Base-by-base conservation (phyloP, 2,329 filamentous ascomycete genomes). In the Biscogniauxia sp. region DNA sequence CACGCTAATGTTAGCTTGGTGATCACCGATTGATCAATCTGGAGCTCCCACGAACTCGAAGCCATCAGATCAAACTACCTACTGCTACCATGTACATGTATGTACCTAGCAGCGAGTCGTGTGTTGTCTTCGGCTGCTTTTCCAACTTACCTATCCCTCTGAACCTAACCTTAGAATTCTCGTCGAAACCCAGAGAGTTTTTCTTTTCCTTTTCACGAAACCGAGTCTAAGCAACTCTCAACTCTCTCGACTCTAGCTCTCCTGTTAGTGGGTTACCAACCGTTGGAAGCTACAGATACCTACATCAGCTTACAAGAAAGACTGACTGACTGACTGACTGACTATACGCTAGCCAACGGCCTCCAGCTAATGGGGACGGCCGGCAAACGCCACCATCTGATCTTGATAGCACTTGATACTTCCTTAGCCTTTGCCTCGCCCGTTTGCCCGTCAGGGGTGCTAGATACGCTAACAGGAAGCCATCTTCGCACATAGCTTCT, bases 401-500 rank as follows among this genome's bases (percentile, higher is more conserved):
- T 53, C 20, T 53, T 19, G 25, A 26, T 26, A 23, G 32, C 45
- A n/a, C 54, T 50, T 15, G 45, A 17, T 25, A 51, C 50, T 51
- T 51, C 19, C n/a, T 51, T 51, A 45, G 15, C n/a, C 37, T n/a
- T 45, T 45, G 37, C 37, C 37, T 45, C 37, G 37, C 37, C 37
- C 37, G 37, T 45, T 45, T 45, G 15, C 37, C 37, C 37, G 37
- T 17, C 37, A 45, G 17, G 37, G 37, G 50, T 49, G 37, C n/a
- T 41, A 54, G 23, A 54, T 51, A 56, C 54, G 58, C 61, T 62
- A 58, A 53, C 41, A 51, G 8, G 55, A 55, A 25, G 49, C 57
- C 55, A 60, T 58, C 45, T 49, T 55, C 49, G 55, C 2, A 32
- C 28, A 32, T 28, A 57, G 55, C 58, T 58, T 55, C 25, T 37